Conservation (phyloP, 176 grass and related monocot genomes). For the Secale cereale region DNA sequence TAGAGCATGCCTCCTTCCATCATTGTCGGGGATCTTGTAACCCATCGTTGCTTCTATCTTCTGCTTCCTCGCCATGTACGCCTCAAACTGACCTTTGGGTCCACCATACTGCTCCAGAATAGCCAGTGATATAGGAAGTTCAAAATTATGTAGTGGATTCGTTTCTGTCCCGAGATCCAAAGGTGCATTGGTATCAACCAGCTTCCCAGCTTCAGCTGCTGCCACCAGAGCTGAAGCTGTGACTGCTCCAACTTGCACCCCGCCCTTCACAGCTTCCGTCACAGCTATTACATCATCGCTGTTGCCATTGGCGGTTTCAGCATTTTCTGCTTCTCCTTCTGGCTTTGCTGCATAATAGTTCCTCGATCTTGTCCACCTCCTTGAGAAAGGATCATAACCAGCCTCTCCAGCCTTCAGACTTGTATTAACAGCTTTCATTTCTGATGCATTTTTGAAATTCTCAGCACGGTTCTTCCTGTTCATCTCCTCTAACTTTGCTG, state of each 20-base stretch:
- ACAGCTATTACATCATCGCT: not conserved
- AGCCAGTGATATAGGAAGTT: constrained; percentile 73
- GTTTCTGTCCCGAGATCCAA: constrained; percentile 77
- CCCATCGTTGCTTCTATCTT: constrained; percentile 72
- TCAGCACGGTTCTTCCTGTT: constrained; percentile 88
- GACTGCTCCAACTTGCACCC: constrained; percentile 37
- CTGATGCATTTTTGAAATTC: constrained; percentile 95
- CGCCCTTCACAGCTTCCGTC: constrained; percentile 38
- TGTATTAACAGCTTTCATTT: constrained; percentile 81
- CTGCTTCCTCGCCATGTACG: constrained; percentile 77
- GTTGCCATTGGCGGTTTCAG: constrained; percentile 35
- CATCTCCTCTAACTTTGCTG: constrained; percentile 93
- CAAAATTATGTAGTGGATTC: constrained; percentile 75
- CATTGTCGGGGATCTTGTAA: constrained; percentile 64
- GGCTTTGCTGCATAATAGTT: constrained; percentile 83
- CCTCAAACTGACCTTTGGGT: constrained; percentile 60
- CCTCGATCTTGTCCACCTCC: constrained; percentile 92
- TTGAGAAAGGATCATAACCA: constrained; percentile 94
- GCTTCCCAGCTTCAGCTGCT: constrained; percentile 83
- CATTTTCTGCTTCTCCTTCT: constrained; percentile 34
- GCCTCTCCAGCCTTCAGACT: constrained; percentile 88
- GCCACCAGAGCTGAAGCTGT: constrained; percentile 71
- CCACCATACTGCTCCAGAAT: constrained; percentile 65
- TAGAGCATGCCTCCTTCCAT: constrained; percentile 73
- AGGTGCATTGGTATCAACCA: constrained; percentile 81